phyloP scores from a whole-genome alignment of 352 stramenopile species.

The Phytophthora palmivora region DNA sequence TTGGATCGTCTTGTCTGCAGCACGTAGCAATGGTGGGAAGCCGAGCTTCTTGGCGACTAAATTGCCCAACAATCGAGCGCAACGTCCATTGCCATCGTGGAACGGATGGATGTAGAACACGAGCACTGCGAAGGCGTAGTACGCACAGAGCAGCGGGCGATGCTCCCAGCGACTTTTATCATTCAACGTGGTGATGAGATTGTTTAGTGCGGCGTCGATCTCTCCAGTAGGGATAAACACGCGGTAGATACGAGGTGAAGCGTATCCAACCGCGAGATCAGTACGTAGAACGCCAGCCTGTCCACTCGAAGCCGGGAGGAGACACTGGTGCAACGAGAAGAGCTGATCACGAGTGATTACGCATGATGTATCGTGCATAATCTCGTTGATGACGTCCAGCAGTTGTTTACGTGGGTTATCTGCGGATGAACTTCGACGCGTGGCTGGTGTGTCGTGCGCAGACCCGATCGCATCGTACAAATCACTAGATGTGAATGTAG shows the following conservation, averaged over 20 bases:
- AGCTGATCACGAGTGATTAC: slow-evolving; percentile 70
- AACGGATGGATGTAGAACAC: slow-evolving; percentile 90
- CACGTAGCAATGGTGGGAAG: slow-evolving; percentile 64
- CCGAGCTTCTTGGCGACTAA: slow-evolving; percentile 77
- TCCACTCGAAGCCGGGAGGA: slow-evolving; percentile 49
- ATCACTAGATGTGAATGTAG: slow-evolving; percentile 68
- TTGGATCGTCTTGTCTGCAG: slow-evolving; percentile 86
- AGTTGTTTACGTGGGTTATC: slow-evolving; percentile 47
- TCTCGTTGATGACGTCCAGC: slow-evolving; percentile 68
- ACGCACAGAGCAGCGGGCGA: slow-evolving; percentile 70
- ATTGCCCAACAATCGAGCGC: slow-evolving; percentile 76
- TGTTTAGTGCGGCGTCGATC: slow-evolving; percentile 52
- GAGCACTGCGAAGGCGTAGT: slow-evolving; percentile 81
- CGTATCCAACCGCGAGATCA: slow-evolving; percentile 73
- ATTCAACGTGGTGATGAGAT: slow-evolving; percentile 60
- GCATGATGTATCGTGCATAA: slow-evolving; percentile 62
- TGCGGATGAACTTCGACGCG: slow-evolving; percentile 9
- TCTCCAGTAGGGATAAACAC: slow-evolving; percentile 79
- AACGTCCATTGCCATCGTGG: slow-evolving; percentile 84
- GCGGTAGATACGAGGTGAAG: slow-evolving; percentile 80
- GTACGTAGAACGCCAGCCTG: slow-evolving; percentile 64
- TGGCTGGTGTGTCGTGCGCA: slow-evolving; percentile 49
- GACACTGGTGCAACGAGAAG: slow-evolving; percentile 59
- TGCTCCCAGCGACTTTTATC: slow-evolving; percentile 44
- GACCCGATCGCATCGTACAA: slow-evolving; percentile 78